Conservation (phyloP, 148 eudicot species). For the Rhododendron williamsianum region DNA sequence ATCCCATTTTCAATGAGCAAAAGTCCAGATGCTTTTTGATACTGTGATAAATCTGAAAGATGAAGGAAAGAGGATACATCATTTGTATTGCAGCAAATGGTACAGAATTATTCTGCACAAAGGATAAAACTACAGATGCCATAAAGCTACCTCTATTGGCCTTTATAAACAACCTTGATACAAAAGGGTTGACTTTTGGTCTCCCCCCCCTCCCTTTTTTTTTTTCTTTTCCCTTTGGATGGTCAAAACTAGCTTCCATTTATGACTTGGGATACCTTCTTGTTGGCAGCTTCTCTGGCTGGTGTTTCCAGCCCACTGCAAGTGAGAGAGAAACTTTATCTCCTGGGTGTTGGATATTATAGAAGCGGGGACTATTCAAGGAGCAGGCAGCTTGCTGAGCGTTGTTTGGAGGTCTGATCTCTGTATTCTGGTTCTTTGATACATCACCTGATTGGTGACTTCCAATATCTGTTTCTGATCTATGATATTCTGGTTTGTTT, state of each 20-base stretch:
- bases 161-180: background rate
- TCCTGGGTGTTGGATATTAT: slow-evolving; percentile 53
- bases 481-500: background rate
- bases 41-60: background rate
- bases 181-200: background rate
- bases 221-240: background rate
- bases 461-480: background rate
- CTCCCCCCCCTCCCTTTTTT: fast-evolving
- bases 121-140: background rate
- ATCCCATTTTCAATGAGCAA: background rate
- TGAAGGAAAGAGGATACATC: background rate
- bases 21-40: background rate
- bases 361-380: slow-evolving; percentile 46
- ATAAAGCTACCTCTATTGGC: background rate
- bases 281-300: slow-evolving; percentile 43
- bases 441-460: background rate
- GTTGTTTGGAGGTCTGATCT: slow-evolving; percentile 46
- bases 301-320: slow-evolving; percentile 38
- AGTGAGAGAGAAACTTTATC: slow-evolving; percentile 43
- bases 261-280: slow-evolving; percentile 5
- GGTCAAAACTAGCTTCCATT: background rate
- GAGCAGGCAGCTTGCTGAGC: slow-evolving; percentile 47
- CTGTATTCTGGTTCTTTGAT: slow-evolving; percentile 4
- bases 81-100: background rate
- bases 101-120: background rate